A percentile compares a stretch with the other conserved stretches of the same genome.
Evolutionary conservation across 768 basidiomycete genomes (phyloP).

Genomic region (Daedalea quercina): DNA sequence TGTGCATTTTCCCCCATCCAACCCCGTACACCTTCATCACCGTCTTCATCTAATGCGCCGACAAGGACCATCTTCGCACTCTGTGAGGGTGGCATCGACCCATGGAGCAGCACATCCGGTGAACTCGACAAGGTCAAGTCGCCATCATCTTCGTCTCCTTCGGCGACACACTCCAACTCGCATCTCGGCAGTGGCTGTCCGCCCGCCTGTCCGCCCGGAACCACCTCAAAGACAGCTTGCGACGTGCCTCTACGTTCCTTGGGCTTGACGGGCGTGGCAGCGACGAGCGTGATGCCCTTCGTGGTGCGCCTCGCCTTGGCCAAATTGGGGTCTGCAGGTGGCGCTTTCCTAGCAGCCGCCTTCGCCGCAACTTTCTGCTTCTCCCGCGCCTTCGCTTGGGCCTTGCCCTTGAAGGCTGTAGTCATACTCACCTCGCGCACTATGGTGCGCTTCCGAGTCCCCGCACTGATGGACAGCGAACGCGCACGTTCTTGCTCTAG

Average conservation of each 20-base stretch:
- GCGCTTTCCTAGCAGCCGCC: constrained; percentile 1
- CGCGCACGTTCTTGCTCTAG: constrained; percentile 54
- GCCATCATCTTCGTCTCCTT: constrained; percentile 18
- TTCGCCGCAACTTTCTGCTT: constrained; percentile 6
- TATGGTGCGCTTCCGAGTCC: constrained; percentile 43
- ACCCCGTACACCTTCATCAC: too few species aligned
- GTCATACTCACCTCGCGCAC: constrained; percentile 76
- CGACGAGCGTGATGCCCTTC: constrained; percentile 42
- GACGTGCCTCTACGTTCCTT: too few species aligned
- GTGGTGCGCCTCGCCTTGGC: background rate
- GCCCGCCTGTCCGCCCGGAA: background rate
- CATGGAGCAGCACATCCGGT: constrained; percentile 14
- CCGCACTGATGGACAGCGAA: constrained; percentile 23
- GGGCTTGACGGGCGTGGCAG: constrained; percentile 46
- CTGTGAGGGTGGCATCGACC: background rate
- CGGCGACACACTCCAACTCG: background rate
- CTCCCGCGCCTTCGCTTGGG: constrained; percentile 12
- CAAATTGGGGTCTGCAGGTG: background rate
- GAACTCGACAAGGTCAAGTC: constrained; percentile 20
- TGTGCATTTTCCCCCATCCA: too few species aligned
- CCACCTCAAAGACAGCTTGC: too few species aligned
- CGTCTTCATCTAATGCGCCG: too few species aligned
- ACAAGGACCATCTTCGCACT: too few species aligned
- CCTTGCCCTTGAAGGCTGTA: constrained; percentile 42
- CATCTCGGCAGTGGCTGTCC: background rate